Evolutionary conservation across 306 rosid species (phyloP).

Genomic region (Castanopsis chinensis): DNA sequence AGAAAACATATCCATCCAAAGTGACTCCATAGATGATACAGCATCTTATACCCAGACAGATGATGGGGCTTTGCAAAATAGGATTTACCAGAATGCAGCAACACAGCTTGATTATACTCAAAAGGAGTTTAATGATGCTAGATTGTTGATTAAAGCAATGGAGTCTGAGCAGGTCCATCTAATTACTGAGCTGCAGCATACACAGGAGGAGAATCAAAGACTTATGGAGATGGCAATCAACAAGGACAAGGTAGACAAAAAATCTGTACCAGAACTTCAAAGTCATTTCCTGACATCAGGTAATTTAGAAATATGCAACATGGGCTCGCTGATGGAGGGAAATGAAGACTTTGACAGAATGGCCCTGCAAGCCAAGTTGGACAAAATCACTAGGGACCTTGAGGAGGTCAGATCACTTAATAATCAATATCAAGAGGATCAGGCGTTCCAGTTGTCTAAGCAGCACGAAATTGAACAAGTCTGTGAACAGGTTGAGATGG

Average conservation of each 20-base stretch:
- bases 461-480: constrained; percentile 60
- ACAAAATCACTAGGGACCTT: constrained; percentile 66
- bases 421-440: constrained; percentile 60
- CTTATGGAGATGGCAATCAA: constrained; percentile 4
- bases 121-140: constrained; percentile 31
- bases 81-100: constrained; percentile 24
- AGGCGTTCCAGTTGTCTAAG: constrained; percentile 50
- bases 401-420: constrained; percentile 63
- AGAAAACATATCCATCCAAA: constrained; percentile 46
- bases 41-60: constrained; percentile 37
- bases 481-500: constrained; percentile 88
- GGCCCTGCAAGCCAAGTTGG: constrained; percentile 57
- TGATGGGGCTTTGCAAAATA: constrained; percentile 33
- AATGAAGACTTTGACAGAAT: constrained; percentile 33
- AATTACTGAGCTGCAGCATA: neutral
- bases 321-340: constrained; percentile 15
- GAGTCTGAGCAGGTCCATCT: constrained; percentile 14
- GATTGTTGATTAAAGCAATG: constrained; percentile 13
- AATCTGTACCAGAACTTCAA: neutral
- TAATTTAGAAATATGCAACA: constrained; percentile 13
- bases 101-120: constrained; percentile 1
- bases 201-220: constrained; percentile 16
- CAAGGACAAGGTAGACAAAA: constrained; percentile 10
- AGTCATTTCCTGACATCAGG: neutral
- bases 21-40: constrained; percentile 56